A percentile compares a stretch with the other conserved stretches of the same genome.
phyloP scores from a whole-genome alignment of 2,329 filamentous ascomycete genomes.

The Colletotrichum liriopes region DNA sequence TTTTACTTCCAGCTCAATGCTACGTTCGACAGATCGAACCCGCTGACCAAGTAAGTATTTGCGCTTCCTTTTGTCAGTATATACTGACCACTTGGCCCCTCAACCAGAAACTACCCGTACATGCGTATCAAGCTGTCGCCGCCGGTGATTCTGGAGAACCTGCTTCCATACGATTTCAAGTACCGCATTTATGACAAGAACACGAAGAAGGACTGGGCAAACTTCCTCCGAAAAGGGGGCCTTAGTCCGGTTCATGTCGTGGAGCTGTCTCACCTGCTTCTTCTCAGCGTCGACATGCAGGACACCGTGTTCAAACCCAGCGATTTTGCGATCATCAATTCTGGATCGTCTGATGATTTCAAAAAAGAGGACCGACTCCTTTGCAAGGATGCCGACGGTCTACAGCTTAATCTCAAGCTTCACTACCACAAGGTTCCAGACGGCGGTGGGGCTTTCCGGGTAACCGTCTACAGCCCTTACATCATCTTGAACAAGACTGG shows the following conservation, averaged over 20 bases:
- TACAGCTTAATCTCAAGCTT: conserved; percentile 84
- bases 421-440: conserved; percentile 94
- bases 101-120: conserved; percentile 83
- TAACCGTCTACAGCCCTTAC: conserved; percentile 95
- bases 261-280: conserved; percentile 91
- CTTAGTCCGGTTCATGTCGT: conserved; percentile 98
- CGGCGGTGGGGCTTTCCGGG: conserved; percentile 95
- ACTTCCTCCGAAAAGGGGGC: conserved; percentile 96
- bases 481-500: conserved; percentile 96
- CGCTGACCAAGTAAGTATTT: conserved; percentile 76
- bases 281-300: conserved; percentile 96
- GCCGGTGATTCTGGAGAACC: conserved; percentile 93
- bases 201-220: conserved; percentile 98
- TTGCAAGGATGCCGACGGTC: conserved; percentile 87
- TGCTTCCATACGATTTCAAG: conserved; percentile 98
- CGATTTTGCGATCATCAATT: conserved; percentile 98
- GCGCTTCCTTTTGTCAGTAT: background rate
- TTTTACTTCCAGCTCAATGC: conserved; percentile 99
- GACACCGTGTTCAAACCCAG: conserved; percentile 95
- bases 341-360: conserved; percentile 89
- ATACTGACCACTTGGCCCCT: conserved; percentile 50
- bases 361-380: conserved; percentile 83
- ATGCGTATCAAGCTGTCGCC: conserved; percentile 95
- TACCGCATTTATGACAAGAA: conserved; percentile 99
- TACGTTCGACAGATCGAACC: conserved; percentile 86